These are phyloP conservation scores for Psilocybe subaeruginosa DNA, from an alignment of 768 basidiomycete genomes.

Conservation along the genomic window DNA sequence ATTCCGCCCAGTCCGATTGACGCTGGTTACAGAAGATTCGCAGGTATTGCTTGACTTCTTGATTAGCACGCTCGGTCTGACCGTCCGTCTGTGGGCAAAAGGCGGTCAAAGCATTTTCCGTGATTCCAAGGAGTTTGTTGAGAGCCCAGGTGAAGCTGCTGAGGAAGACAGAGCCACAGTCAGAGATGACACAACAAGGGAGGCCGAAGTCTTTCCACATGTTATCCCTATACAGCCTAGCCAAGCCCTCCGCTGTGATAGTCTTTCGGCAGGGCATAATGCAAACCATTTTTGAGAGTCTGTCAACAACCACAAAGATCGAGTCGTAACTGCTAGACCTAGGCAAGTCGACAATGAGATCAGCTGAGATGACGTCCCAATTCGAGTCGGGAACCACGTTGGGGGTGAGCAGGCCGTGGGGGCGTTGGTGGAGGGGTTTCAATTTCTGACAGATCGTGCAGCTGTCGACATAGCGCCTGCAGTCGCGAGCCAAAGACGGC, in stretches of 20 bases:
- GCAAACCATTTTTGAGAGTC: constrained; percentile 14
- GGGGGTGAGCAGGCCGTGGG: constrained; percentile 22
- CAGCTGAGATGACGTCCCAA: constrained; percentile 26
- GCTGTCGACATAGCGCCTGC: constrained; percentile 24
- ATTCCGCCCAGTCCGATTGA: too few relatives aligned
- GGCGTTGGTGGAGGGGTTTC: constrained; percentile 32
- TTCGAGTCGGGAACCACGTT: constrained; percentile 17
- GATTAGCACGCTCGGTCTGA: too few relatives aligned
- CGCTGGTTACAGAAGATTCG: too few relatives aligned
- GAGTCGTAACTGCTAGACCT: constrained; percentile 29
- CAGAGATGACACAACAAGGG: too few relatives aligned
- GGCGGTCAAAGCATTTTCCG: constrained; percentile 29
- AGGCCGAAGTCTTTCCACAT: too few relatives aligned
- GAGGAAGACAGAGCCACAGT: too few relatives aligned
- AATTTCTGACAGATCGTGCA: constrained; percentile 35
- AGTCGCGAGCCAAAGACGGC: not conserved
- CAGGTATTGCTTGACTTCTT: too few relatives aligned
- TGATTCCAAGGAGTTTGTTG: constrained; percentile 31
- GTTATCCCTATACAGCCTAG: constrained; percentile 12
- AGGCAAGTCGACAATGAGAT: constrained; percentile 22
- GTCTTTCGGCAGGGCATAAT: constrained; percentile 15
- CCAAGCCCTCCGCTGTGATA: constrained; percentile 20
- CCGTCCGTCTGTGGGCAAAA: too few relatives aligned
- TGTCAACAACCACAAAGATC: constrained; percentile 34
- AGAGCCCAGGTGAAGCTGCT: constrained; percentile 18